Conservation (phyloP, 257 asterid species). For the Solanum virginianum region DNA sequence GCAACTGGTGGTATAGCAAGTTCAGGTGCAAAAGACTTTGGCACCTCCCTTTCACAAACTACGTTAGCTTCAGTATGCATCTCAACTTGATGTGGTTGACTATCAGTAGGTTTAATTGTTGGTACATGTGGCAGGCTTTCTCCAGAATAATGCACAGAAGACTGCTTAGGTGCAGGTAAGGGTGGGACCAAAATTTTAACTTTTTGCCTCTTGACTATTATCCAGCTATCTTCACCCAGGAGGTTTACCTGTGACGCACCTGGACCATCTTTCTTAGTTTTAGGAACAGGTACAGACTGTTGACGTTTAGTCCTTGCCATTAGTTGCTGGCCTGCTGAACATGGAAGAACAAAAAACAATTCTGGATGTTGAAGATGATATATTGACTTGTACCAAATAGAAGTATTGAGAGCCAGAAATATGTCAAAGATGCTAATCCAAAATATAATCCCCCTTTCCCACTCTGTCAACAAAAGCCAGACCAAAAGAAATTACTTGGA, state of each 20-base stretch:
- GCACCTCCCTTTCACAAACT: slow-evolving; percentile 28
- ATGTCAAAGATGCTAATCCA: neutral
- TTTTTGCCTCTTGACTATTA: slow-evolving; percentile 72
- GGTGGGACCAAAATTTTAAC: slow-evolving; percentile 75
- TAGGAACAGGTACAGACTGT: slow-evolving; percentile 9
- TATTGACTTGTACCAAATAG: neutral
- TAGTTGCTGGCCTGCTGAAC: slow-evolving; percentile 1
- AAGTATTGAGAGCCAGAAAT: neutral
- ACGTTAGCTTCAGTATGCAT: slow-evolving; percentile 12
- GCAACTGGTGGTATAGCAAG: slow-evolving; percentile 9
- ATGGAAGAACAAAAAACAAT: neutral
- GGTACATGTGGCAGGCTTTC: slow-evolving; percentile 25
- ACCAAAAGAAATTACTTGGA: neutral
- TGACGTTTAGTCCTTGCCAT: slow-evolving; percentile 63
- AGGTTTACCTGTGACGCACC: slow-evolving; percentile 10
- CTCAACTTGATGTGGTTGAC: slow-evolving; percentile 7
- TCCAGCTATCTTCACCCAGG: slow-evolving; percentile 45
- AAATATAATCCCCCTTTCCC: neutral
- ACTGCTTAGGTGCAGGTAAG: slow-evolving; percentile 28
- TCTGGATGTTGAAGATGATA: neutral
- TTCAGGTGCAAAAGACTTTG: slow-evolving; percentile 23
- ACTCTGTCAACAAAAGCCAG: neutral
- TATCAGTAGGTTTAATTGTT: slow-evolving; percentile 4
- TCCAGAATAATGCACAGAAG: slow-evolving; percentile 12
- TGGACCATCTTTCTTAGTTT: slow-evolving; percentile 27